Conservation (phyloP, 1,284 basidiomycete genomes). For the Ustilago cynodontis region DNA sequence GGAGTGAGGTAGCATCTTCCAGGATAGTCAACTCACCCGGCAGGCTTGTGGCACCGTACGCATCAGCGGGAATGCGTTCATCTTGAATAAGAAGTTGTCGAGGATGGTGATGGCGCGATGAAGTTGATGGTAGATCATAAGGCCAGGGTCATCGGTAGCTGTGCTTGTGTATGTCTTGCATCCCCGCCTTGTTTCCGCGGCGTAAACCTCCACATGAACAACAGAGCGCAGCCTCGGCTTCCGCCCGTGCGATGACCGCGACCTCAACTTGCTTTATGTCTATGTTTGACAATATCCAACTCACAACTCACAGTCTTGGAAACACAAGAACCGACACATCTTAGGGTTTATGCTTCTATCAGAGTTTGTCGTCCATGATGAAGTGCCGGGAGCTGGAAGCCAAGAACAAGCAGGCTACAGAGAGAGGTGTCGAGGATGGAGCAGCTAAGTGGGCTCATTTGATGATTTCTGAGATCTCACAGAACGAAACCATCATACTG, state of each 20-base stretch:
- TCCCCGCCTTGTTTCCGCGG: not conserved
- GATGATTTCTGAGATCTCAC: too few species aligned
- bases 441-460: too few species aligned
- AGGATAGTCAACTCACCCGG: constrained; percentile 19
- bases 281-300: constrained; percentile 7
- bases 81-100: constrained; percentile 3
- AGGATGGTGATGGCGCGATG: not conserved
- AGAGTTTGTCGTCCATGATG: not conserved
- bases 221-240: not conserved
- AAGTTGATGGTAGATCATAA: not conserved
- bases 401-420: too few species aligned
- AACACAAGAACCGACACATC: not conserved
- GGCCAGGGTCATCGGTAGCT: not conserved
- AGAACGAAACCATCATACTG: not conserved
- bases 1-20: not conserved
- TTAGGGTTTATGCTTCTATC: not conserved
- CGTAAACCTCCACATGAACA: constrained; percentile 11
- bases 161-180: not conserved
- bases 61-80: constrained; percentile 38
- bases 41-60: constrained; percentile 31
- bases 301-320: not conserved
- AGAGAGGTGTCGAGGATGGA: too few species aligned
- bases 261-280: constrained; percentile 1
- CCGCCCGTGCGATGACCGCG: constrained; percentile 2
- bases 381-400: too few species aligned